Evolutionary conservation across 192 early-diverging fungal genomes (phyloP).

Genomic region (Physocladia obscura): DNA sequence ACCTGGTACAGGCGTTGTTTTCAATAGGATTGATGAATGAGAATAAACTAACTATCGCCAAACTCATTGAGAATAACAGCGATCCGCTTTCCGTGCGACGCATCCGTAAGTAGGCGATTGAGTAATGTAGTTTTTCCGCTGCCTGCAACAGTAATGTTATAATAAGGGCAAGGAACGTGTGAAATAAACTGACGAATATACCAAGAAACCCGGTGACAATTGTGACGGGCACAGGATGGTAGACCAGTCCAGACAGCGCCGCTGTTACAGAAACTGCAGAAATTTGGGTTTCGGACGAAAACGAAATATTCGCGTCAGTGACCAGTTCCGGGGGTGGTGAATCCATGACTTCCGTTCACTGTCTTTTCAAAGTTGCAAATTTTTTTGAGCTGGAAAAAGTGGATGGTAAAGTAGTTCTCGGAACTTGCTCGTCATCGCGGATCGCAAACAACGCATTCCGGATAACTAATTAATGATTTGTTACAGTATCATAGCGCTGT

Average conservation of each 20-base stretch:
- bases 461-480: too few species aligned
- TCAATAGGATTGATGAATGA: too few species aligned
- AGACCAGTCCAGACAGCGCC: not conserved
- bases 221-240: slow-evolving; percentile 53
- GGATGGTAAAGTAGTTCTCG: too few species aligned
- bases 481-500: slow-evolving; percentile 3
- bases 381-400: too few species aligned
- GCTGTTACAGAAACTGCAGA: not conserved
- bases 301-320: not conserved
- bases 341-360: too few species aligned
- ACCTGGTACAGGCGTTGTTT: too few species aligned
- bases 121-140: slow-evolving; percentile 92
- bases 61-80: slow-evolving; percentile 99
- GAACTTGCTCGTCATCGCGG: too few species aligned
- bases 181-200: not conserved
- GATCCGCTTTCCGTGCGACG: slow-evolving; percentile 86
- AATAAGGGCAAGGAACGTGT: not conserved
- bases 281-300: not conserved
- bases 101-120: slow-evolving; percentile 53
- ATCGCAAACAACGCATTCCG: too few species aligned
- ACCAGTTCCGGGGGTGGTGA: not conserved
- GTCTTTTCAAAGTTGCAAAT: too few species aligned
- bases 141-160: slow-evolving; percentile 25
- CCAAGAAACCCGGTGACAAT: slow-evolving; percentile 67
- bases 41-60: slow-evolving; percentile 76